Evolutionary conservation across 2,329 filamentous ascomycete genomes (phyloP), one percentile per base, ranked within the genome.

Genomic region (Ceratocystis diversiconidia): DNA sequence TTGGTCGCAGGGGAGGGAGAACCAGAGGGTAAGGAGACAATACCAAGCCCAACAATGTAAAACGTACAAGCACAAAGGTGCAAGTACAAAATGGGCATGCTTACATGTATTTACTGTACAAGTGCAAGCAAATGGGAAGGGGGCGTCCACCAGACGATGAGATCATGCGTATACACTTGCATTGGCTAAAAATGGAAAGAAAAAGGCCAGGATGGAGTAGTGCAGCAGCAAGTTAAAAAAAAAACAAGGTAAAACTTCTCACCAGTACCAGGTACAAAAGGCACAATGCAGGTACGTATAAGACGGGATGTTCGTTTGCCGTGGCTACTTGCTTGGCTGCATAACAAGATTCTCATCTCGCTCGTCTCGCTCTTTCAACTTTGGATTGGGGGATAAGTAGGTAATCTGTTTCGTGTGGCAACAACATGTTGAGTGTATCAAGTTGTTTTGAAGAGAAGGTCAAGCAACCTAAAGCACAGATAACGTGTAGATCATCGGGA

Each of bases 141-240:
- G 50, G 55, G 28, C 55, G 28, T 5, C 48, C 48, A 5, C 43
- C 32, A 12, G 61, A 43, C 43, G 46, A 62, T 62, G 41, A 62
- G 43, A 50, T 48, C 43, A 28, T 19, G 61, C 8, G 30, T 25
- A 50, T 7, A n/a, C 61, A 48, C 61, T 19, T 30, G 44, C 61
- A 48, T 28, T 62, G 43, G 25, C 28, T 48, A n/a, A 50, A 36
- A 62, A 62, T 15, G 61, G 61, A 36, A 36, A 59, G 55, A 36
- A 52, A 52, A 28, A 25, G 10, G 2, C 25, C 48, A 5, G 48
- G 48, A 52, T 52, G 48, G 22, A 15, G 28, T 52, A 52, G 48
- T 52, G 48, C 48, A 28, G 28, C 50, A 15, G n/a, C 43, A 30
- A 43, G 22, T 28, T 32, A 43, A 25, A n/a, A 43, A 62, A 15